phyloP scores from a whole-genome alignment of 2,329 filamentous ascomycete species.

The Sordariomycetes sp. region DNA sequence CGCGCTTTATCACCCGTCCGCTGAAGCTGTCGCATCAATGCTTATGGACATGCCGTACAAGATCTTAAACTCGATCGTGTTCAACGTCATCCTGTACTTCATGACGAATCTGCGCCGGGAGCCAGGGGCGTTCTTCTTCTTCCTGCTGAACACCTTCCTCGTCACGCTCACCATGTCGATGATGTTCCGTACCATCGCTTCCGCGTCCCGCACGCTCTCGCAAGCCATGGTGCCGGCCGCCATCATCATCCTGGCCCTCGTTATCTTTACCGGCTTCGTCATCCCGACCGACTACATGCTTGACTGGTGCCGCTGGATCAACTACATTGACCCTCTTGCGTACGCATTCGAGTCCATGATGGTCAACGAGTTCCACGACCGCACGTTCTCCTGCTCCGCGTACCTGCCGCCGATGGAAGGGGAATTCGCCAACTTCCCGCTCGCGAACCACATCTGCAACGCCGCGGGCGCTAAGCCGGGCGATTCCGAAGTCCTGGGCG shows the following conservation, averaged over 20 bases:
- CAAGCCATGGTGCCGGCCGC: conserved; percentile 52
- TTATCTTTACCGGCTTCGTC: conserved; percentile 63
- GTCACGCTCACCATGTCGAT: conserved; percentile 73
- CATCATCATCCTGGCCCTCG: conserved; percentile 51
- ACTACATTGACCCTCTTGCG: conserved; percentile 67
- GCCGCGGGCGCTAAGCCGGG: conserved; percentile 48
- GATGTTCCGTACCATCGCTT: conserved; percentile 76
- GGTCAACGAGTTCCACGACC: conserved; percentile 69
- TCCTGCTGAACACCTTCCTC: conserved; percentile 63
- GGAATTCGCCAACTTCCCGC: conserved; percentile 23
- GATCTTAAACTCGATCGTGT: conserved; percentile 59
- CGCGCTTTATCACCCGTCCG: conserved; percentile 80
- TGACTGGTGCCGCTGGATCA: conserved; percentile 74
- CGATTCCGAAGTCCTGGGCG: conserved; percentile 39
- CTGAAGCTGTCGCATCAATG: conserved; percentile 83
- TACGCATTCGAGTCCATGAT: conserved; percentile 76
- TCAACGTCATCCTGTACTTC: conserved; percentile 79
- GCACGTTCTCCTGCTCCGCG: conserved; percentile 42
- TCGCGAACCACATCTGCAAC: conserved; percentile 41
- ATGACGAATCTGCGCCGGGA: conserved; percentile 71
- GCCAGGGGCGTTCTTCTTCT: conserved; percentile 76
- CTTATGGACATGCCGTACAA: conserved; percentile 80
- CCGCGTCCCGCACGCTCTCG: conserved; percentile 59
- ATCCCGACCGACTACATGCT: conserved; percentile 60
- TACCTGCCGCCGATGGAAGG: conserved; percentile 31